These are phyloP conservation scores for Aspergillus arachidicola DNA, from an alignment of 2,329 filamentous ascomycete species.

Conservation along the genomic window DNA sequence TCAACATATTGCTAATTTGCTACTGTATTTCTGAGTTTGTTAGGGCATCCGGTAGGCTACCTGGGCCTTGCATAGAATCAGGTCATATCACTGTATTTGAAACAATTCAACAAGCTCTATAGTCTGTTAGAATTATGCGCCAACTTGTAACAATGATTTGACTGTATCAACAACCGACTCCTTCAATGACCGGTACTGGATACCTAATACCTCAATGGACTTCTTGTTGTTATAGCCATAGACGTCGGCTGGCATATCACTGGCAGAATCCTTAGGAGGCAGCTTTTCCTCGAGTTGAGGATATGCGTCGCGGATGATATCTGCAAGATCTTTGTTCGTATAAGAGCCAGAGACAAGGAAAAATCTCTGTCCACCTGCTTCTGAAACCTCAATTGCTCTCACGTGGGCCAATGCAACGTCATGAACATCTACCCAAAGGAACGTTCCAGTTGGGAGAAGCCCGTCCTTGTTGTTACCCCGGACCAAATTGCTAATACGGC, in stretches of 20 bases:
- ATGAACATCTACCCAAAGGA: slow-evolving; percentile 59
- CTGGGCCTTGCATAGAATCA: background rate
- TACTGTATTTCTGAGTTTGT: background rate
- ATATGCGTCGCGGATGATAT: slow-evolving; percentile 45
- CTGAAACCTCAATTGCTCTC: slow-evolving; percentile 48
- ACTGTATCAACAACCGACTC: slow-evolving; percentile 43
- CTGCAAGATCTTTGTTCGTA: slow-evolving; percentile 46
- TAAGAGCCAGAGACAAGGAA: slow-evolving; percentile 47
- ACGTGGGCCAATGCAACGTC: slow-evolving; percentile 54
- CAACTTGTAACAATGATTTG: slow-evolving; percentile 36
- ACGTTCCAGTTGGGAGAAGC: slow-evolving; percentile 61
- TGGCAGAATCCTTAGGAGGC: slow-evolving; percentile 37
- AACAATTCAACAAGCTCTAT: background rate
- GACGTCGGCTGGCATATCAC: slow-evolving; percentile 31
- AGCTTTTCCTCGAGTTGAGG: slow-evolving; percentile 46
- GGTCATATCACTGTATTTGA: background rate
- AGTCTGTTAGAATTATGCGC: slow-evolving; percentile 24
- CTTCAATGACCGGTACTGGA: slow-evolving; percentile 44
- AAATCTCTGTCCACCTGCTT: slow-evolving; percentile 50
- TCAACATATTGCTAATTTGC: background rate
- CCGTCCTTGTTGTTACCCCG: slow-evolving; percentile 62
- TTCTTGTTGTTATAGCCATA: slow-evolving; percentile 43
- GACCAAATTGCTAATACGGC: slow-evolving; percentile 65
- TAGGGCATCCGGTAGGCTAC: background rate
- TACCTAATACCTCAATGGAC: slow-evolving; percentile 44